Percentiles rank a stretch among this genome's conserved stretches.
Conservation (phyloP, 164 flowering plant species). For the Malania oleifera region DNA sequence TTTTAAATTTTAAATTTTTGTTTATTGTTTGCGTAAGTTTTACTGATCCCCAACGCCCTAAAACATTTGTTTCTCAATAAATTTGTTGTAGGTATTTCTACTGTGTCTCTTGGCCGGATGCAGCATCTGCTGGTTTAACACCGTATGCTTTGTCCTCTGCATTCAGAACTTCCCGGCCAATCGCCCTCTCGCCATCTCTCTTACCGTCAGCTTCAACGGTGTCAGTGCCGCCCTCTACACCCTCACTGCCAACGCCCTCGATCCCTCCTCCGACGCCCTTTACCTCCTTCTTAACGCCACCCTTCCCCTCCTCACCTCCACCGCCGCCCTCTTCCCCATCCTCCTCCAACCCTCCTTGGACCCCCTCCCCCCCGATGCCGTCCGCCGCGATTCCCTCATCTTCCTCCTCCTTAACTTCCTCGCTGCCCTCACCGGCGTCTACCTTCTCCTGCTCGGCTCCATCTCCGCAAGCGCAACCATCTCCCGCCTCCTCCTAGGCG, state of each 20-base stretch:
- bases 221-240: slow-evolving; percentile 83
- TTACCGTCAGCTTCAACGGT: slow-evolving; percentile 86
- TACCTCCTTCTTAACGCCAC: slow-evolving; percentile 74
- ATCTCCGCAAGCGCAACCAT: slow-evolving; percentile 18
- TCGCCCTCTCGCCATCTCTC: slow-evolving; percentile 67
- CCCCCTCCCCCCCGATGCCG: slow-evolving; percentile 41
- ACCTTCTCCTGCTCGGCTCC: slow-evolving; percentile 63
- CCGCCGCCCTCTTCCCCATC: slow-evolving; percentile 55
- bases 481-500: slow-evolving; percentile 48
- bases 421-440: slow-evolving; percentile 68
- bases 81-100: slow-evolving; percentile 54
- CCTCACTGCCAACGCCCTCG: slow-evolving; percentile 57
- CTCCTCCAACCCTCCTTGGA: slow-evolving; percentile 58
- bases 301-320: slow-evolving; percentile 53
- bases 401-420: slow-evolving; percentile 62
- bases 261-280: slow-evolving; percentile 35
- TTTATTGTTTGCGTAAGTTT: too few species aligned
- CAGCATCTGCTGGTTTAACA: slow-evolving; percentile 98
- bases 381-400: slow-evolving; percentile 51
- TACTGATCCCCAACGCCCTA: too few species aligned
- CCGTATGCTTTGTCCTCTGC: slow-evolving; percentile 85
- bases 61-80: neutral
- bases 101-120: slow-evolving; percentile 75
- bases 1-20: too few species aligned
- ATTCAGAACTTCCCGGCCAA: slow-evolving; percentile 58